These are phyloP conservation scores for Stephanodiscus minutulus DNA, from an alignment of 108 stramenopile genomes.

Conservation along the genomic window DNA sequence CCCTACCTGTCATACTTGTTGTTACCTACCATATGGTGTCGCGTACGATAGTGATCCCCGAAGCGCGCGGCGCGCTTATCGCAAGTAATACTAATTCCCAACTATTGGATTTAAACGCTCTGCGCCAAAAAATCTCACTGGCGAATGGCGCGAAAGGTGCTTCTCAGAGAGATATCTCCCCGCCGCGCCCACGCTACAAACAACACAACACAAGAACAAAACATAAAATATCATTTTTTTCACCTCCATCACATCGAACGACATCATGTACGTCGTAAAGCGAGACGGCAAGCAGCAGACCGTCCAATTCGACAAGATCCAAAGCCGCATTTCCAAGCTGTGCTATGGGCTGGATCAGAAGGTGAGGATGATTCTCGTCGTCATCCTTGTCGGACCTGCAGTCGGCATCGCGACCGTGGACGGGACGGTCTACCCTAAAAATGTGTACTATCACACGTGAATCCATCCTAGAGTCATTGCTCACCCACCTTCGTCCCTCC, in stretches of 20 bases:
- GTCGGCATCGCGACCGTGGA: not conserved
- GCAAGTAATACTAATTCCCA: too few species aligned
- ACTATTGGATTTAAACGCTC: too few species aligned
- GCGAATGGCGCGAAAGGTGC: too few species aligned
- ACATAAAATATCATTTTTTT: not conserved
- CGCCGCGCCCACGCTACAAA: too few species aligned
- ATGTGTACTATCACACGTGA: not conserved
- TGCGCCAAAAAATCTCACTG: too few species aligned
- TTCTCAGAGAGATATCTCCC: too few species aligned
- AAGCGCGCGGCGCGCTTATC: too few species aligned
- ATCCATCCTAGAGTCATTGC: slow-evolving; percentile 2
- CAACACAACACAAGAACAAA: not conserved
- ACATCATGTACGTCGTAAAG: slow-evolving; percentile 95
- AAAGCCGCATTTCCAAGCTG: slow-evolving; percentile 93
- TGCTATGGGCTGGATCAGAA: slow-evolving; percentile 95
- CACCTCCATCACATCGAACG: not conserved
- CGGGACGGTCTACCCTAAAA: slow-evolving; percentile 6
- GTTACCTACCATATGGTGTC: too few species aligned
- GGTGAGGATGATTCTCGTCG: slow-evolving; percentile 71
- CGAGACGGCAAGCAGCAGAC: slow-evolving; percentile 91
- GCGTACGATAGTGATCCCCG: too few species aligned
- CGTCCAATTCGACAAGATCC: slow-evolving; percentile 99
- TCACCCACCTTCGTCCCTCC: too few species aligned
- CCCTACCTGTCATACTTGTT: too few species aligned
- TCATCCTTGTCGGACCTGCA: not conserved